phyloP scores from a whole-genome alignment of 805 yeast species.

The Ogataea pignaliae region DNA sequence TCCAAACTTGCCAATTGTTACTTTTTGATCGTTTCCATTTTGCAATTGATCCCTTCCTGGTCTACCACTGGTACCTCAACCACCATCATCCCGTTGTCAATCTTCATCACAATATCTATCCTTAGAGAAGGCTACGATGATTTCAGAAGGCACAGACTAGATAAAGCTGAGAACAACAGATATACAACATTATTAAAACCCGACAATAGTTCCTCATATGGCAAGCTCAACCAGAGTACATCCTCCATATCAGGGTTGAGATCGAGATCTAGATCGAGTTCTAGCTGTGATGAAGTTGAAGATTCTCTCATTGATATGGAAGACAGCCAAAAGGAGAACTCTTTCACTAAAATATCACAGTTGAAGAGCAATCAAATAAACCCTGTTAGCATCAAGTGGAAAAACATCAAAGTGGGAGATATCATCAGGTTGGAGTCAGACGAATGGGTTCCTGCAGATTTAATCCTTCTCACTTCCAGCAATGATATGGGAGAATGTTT shows the following conservation, averaged over 20 bases:
- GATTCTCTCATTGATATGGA: constrained; percentile 8
- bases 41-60: constrained; percentile 97
- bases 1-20: constrained; percentile 90
- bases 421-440: constrained; percentile 66
- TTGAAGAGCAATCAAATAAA: constrained; percentile 15
- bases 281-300: constrained; percentile 13
- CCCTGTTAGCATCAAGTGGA: constrained; percentile 50
- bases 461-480: constrained; percentile 65
- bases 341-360: constrained; percentile 19
- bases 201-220: constrained; percentile 6
- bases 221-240: constrained; percentile 22
- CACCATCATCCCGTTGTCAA: constrained; percentile 81
- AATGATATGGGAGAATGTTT: constrained; percentile 62
- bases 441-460: constrained; percentile 95
- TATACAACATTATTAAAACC: constrained; percentile 36
- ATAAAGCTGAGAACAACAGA: constrained; percentile 75
- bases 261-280: constrained; percentile 13
- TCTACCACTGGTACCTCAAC: constrained; percentile 95
- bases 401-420: constrained; percentile 82
- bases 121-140: constrained; percentile 94
- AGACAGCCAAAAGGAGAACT: constrained; percentile 14
- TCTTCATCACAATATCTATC: constrained; percentile 86
- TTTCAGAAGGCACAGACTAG: constrained; percentile 79
- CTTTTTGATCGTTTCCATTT: constrained; percentile 81
- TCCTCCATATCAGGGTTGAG: constrained; percentile 26